phyloP scores from a whole-genome alignment of 2,329 filamentous ascomycete genomes.

The Chrysoporthe austroafricana region DNA sequence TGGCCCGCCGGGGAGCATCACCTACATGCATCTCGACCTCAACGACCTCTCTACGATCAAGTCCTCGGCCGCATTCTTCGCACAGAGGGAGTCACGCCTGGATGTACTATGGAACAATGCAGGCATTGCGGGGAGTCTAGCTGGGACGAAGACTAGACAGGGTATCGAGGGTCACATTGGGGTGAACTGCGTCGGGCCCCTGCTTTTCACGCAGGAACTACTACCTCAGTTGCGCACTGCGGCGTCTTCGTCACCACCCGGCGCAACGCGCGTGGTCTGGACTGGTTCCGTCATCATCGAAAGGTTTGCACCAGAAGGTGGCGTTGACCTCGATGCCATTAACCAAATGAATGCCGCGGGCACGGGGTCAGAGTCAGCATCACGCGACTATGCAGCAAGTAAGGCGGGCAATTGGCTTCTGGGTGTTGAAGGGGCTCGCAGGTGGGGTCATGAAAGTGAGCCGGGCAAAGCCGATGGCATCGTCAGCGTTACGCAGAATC shows the following conservation, averaged over 20 bases:
- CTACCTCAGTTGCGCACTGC: conserved; percentile 40
- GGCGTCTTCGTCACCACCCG: conserved; percentile 26
- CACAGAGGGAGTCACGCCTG: conserved; percentile 42
- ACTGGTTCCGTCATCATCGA: conserved; percentile 31
- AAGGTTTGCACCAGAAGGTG: conserved; percentile 18
- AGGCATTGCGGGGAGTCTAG: conserved; percentile 33
- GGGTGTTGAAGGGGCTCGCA: conserved; percentile 18
- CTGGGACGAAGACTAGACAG: conserved; percentile 35
- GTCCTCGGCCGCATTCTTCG: conserved; percentile 42
- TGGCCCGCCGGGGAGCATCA: conserved; percentile 32
- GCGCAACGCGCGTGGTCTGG: conserved; percentile 39
- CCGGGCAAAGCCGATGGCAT: conserved; percentile 17
- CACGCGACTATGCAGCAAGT: conserved; percentile 23
- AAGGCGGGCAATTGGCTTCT: conserved; percentile 29
- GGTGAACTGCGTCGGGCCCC: conserved; percentile 40
- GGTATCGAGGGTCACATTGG: conserved; percentile 41
- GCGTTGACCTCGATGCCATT: conserved; percentile 21
- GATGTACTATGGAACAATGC: conserved; percentile 50
- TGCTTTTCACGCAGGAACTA: conserved; percentile 42
- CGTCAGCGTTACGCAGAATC: conserved; percentile 27
- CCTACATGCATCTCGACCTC: conserved; percentile 46
- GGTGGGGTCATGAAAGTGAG: conserved; percentile 18
- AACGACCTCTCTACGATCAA: conserved; percentile 47
- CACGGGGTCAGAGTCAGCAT: conserved; percentile 16
- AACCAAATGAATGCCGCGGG: conserved; percentile 18